Evolutionary conservation across 2,329 filamentous ascomycete genomes (phyloP).

Genomic region (Leptographium wingfieldii): DNA sequence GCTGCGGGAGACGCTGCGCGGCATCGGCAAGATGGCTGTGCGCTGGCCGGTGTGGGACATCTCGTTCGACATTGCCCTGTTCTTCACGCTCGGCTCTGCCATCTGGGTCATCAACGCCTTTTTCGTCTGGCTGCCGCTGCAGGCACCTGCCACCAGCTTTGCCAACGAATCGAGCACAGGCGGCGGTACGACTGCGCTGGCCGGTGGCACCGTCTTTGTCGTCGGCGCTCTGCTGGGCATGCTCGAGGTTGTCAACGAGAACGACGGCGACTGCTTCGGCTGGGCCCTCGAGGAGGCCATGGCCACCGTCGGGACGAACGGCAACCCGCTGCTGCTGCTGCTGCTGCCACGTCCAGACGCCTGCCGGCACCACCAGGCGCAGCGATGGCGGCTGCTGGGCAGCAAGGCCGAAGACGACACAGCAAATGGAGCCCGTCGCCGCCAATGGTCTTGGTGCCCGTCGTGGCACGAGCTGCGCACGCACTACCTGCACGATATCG

Average conservation of each 20-base stretch:
- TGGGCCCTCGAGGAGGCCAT: slow-evolving; percentile 48
- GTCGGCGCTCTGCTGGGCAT: slow-evolving; percentile 49
- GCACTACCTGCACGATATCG: slow-evolving; percentile 49
- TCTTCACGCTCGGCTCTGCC: slow-evolving; percentile 30
- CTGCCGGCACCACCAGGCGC: not conserved
- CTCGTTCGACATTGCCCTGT: slow-evolving; percentile 27
- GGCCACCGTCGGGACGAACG: slow-evolving; percentile 15
- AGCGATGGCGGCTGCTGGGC: not conserved
- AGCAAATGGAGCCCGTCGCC: not conserved
- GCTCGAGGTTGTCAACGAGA: slow-evolving; percentile 57
- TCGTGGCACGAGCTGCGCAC: slow-evolving; percentile 40
- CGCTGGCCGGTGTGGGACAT: slow-evolving; percentile 29
- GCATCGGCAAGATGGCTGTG: slow-evolving; percentile 23
- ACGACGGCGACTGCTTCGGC: slow-evolving; percentile 52
- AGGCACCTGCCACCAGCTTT: slow-evolving; percentile 39
- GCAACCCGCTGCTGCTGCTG: not conserved
- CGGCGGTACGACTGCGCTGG: slow-evolving; percentile 49
- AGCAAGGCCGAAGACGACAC: not conserved
- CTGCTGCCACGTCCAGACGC: not conserved
- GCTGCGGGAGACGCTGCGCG: slow-evolving; percentile 14
- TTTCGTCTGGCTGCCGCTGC: slow-evolving; percentile 50
- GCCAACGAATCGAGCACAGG: slow-evolving; percentile 36
- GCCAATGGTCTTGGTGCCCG: slow-evolving; percentile 47
- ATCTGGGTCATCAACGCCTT: slow-evolving; percentile 49
- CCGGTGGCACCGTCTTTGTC: slow-evolving; percentile 58